Evolutionary conservation across 2,329 filamentous ascomycete genomes (phyloP).

Genomic region (Ceratocystis ficicola): DNA sequence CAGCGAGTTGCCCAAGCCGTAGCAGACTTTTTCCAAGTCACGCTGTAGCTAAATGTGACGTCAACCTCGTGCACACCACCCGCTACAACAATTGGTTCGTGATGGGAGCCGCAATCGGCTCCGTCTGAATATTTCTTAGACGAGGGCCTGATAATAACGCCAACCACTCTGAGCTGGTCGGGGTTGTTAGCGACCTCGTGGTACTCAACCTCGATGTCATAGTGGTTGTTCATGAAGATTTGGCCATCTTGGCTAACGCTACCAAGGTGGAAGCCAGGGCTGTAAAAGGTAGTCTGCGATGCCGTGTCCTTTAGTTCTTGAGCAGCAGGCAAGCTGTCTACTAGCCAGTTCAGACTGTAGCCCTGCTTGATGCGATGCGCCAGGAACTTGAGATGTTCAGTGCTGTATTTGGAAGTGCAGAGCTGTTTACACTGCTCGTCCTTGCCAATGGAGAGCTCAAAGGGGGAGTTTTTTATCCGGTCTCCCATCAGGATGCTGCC

Average conservation of each 20-base stretch:
- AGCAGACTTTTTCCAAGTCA: constrained; percentile 71
- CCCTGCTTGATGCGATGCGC: constrained; percentile 71
- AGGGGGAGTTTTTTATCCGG: constrained; percentile 91
- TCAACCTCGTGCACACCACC: constrained; percentile 41
- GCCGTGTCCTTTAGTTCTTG: constrained; percentile 67
- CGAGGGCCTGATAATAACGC: constrained; percentile 73
- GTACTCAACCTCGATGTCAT: constrained; percentile 86
- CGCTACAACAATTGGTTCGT: constrained; percentile 50
- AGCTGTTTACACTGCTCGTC: constrained; percentile 81
- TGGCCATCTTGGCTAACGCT: constrained; percentile 32
- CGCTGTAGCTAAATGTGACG: constrained; percentile 83
- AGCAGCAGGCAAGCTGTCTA: constrained; percentile 86
- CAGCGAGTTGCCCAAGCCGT: constrained; percentile 94
- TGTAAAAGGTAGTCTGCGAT: constrained; percentile 72
- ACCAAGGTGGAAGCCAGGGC: constrained; percentile 78
- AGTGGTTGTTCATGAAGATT: constrained; percentile 76
- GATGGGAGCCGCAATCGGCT: constrained; percentile 50
- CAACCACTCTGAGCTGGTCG: constrained; percentile 74
- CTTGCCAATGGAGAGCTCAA: constrained; percentile 71
- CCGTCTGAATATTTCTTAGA: constrained; percentile 51
- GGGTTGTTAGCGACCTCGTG: constrained; percentile 56
- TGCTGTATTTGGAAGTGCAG: constrained; percentile 55
- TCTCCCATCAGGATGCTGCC: constrained; percentile 97
- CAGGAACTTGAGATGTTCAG: constrained; percentile 61
- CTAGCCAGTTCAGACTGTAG: constrained; percentile 89